These are phyloP conservation scores for Alopecurus myosuroides DNA, from an alignment of 176 grass and related monocot genomes.

Conservation along the genomic window DNA sequence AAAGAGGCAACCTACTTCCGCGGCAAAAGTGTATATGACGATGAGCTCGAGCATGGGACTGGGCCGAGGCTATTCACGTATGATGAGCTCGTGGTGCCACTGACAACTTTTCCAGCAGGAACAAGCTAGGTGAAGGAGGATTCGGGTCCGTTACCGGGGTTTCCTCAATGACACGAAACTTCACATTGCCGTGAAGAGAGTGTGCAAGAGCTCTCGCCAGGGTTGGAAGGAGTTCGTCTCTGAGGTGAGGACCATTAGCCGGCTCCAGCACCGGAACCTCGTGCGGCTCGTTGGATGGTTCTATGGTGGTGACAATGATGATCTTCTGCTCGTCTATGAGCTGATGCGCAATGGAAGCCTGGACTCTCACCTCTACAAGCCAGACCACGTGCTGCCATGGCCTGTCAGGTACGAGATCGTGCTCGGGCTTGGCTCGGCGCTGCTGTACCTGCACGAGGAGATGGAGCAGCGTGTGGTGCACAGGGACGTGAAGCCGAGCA, in stretches of 20 bases:
- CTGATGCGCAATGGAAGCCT: conserved; percentile 63
- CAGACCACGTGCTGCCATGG: conserved; percentile 15
- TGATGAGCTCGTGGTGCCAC: conserved; percentile 1
- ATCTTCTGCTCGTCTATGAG: conserved; percentile 38
- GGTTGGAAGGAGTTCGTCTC: conserved; percentile 51
- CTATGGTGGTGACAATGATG: conserved; percentile 9
- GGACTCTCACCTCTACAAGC: conserved; percentile 35
- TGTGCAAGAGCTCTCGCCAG: conserved; percentile 2
- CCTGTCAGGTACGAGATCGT: not conserved
- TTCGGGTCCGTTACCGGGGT: not conserved
- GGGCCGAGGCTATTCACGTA: not conserved
- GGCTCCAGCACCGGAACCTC: conserved; percentile 39
- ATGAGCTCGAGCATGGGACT: not conserved
- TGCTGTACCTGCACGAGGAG: not conserved
- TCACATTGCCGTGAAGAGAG: not conserved
- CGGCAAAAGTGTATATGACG: not conserved
- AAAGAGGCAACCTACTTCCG: not conserved
- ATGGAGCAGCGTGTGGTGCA: not conserved
- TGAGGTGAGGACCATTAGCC: conserved; percentile 53
- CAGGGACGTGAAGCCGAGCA: not conserved
- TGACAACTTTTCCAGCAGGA: not conserved
- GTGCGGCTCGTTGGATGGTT: conserved; percentile 52
- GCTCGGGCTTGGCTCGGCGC: not conserved
- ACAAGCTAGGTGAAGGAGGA: not conserved
- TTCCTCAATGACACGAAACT: not conserved